Evolutionary conservation across 768 basidiomycete species (phyloP), one percentile per base, ranked within the genome.

Genomic region (Boletus tomentosulus): DNA sequence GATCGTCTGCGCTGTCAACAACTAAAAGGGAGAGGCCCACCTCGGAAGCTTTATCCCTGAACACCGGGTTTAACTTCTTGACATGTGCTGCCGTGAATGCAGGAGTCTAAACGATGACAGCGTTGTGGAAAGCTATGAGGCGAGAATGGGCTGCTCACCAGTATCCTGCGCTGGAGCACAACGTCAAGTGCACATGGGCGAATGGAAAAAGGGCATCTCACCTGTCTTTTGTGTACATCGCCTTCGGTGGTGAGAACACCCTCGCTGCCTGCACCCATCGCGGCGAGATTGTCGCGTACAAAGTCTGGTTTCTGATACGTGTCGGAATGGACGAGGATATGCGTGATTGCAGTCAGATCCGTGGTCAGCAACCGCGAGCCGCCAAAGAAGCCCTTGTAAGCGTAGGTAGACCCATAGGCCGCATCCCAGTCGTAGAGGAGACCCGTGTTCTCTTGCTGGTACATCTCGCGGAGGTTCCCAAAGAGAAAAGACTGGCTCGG

Each of bases 251-350:
- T 78, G 39, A 83, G 66, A 16, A 82, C 58, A 6, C 81, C 77
- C 12, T 82, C 74, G 28, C 69, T 65, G 2, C 83, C 79, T 0
- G 73, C 77, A 27, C 73, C 75, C 79, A 82, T 82, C 37, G 71
- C 71, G 0, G 79, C 77, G 22, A 82, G 71, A 52, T 66, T 74
- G 39, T 82, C 79, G 13, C 75, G 66, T 15, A 83, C 72, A 55
- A 82, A 81, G 53, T 80, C 76, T 3, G 84, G 83, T 66, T 87
- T 87, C 28, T 80, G 83, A 60, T 80, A 84, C 52, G 79, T 72
- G 55, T 84, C 80, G 0, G 81, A 74, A 48, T 78, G 74, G 9
- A 73, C 68, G 46, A 88, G 76, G 43, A 89, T 81, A 53, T 85
- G 78, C 4, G 76, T 71, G 37, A 87, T 65, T 1, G 84, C 83